These are phyloP conservation scores for Cicer cuneatum DNA, from an alignment of 306 rosid species.

Conservation along the genomic window DNA sequence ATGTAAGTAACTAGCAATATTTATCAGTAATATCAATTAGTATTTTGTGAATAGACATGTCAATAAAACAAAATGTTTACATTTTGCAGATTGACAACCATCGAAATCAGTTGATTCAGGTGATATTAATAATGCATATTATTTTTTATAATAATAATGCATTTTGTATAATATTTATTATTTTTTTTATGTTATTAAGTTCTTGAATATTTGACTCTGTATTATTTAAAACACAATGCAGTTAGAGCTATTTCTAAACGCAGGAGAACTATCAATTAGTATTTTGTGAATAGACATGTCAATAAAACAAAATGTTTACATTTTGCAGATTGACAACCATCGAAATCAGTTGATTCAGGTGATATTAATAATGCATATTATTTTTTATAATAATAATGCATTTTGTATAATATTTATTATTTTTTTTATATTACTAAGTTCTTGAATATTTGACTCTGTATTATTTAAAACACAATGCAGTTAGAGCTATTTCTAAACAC, in stretches of 20 bases:
- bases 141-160: constrained; percentile 14
- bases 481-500: constrained; percentile 77
- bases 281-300: constrained; percentile 18
- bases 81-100: constrained; percentile 74
- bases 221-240: constrained; percentile 43
- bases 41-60: constrained; percentile 16
- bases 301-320: constrained; percentile 14
- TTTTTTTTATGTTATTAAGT: not conserved
- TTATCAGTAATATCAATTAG: not conserved
- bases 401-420: not conserved
- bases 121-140: constrained; percentile 22
- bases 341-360: constrained; percentile 82
- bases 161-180: not conserved
- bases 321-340: constrained; percentile 74
- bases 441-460: not conserved
- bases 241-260: constrained; percentile 78
- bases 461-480: constrained; percentile 48
- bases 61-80: constrained; percentile 8
- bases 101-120: constrained; percentile 79
- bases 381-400: constrained; percentile 16
- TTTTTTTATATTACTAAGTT: not conserved
- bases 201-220: not conserved
- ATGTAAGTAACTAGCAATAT: constrained; percentile 50
- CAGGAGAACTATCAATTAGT: constrained; percentile 47
- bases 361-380: not conserved